A percentile compares a stretch with the other conserved stretches of the same genome.
Conservation (phyloP, 768 basidiomycete species). For the Boletus vinaceobasis region DNA sequence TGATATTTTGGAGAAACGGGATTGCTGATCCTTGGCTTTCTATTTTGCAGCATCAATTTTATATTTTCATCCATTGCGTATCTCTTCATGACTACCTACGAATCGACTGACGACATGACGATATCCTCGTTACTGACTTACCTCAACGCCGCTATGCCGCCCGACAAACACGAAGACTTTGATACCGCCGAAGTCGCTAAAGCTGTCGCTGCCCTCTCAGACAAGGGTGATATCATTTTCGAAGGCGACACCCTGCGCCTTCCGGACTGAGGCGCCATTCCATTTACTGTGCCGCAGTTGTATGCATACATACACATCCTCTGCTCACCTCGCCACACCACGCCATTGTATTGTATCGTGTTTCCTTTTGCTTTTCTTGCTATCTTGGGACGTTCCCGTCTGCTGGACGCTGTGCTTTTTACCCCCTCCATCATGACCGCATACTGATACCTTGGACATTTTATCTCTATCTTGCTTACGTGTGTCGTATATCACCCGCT, state of each 20-base stretch:
- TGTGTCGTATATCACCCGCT: constrained; percentile 12
- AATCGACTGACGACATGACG: constrained; percentile 60
- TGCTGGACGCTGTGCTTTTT: constrained; percentile 3
- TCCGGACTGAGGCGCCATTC: constrained; percentile 10
- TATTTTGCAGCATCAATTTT: constrained; percentile 48
- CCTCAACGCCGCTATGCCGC: constrained; percentile 72
- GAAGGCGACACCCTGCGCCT: constrained; percentile 47
- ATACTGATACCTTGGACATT: constrained; percentile 23
- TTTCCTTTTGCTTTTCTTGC: constrained; percentile 15
- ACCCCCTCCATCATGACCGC: not conserved
- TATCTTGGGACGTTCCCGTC: constrained; percentile 19
- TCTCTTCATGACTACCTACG: constrained; percentile 68
- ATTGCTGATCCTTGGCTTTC: constrained; percentile 8
- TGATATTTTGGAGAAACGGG: not conserved
- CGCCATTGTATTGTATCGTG: constrained; percentile 11
- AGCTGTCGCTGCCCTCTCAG: constrained; percentile 44
- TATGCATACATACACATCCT: not conserved
- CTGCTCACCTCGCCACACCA: not conserved
- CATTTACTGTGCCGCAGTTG: not conserved
- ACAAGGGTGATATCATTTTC: constrained; percentile 45
- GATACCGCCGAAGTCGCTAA: constrained; percentile 69
- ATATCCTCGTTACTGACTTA: constrained; percentile 68
- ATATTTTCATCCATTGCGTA: constrained; percentile 57
- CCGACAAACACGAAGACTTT: constrained; percentile 79
- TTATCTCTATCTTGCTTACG: constrained; percentile 10